Conservation (phyloP, 208 protist species). For the Wallacemonas sp. region DNA sequence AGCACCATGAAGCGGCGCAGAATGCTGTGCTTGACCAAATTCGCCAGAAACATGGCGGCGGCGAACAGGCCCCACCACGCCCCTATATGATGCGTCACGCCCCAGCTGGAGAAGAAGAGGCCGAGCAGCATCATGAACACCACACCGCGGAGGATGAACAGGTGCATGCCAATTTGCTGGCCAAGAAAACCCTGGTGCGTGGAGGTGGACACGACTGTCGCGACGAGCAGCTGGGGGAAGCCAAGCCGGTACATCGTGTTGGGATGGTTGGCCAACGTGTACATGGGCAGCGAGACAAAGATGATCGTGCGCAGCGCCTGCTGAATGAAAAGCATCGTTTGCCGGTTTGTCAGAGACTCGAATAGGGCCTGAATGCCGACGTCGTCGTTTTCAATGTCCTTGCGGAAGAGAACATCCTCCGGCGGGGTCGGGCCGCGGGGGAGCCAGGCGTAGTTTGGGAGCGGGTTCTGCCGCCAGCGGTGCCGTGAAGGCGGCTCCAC, state of each 20-base stretch:
- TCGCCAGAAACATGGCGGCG: conserved; percentile 14
- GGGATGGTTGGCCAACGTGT: conserved; percentile 25
- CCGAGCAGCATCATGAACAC: conserved; percentile 26
- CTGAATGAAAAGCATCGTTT: conserved; percentile 22
- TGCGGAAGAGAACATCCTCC: conserved; percentile 27
- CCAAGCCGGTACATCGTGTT: conserved; percentile 30
- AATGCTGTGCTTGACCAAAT: conserved; percentile 24
- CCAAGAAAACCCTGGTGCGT: conserved; percentile 24
- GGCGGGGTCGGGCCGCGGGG: conserved; percentile 14
- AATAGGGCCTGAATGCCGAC: conserved; percentile 29
- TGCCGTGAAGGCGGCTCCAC: conserved; percentile 7
- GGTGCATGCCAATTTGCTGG: conserved; percentile 33
- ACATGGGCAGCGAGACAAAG: conserved; percentile 27
- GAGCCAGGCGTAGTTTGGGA: conserved; percentile 11
- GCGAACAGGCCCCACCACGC: conserved; percentile 21
- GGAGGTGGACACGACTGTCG: conserved; percentile 31
- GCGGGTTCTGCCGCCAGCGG: background rate
- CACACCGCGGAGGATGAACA: conserved; percentile 27
- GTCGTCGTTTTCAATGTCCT: conserved; percentile 29
- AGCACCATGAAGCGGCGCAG: conserved; percentile 39
- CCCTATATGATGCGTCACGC: conserved; percentile 8
- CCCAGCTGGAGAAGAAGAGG: conserved; percentile 12
- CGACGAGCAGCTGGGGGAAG: conserved; percentile 28
- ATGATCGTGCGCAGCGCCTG: conserved; percentile 23
- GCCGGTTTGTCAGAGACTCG: conserved; percentile 25